A percentile compares a stretch with the other conserved stretches of the same genome.
Conservation (phyloP, 129 eudicot species). For the Sambucus nigra region DNA sequence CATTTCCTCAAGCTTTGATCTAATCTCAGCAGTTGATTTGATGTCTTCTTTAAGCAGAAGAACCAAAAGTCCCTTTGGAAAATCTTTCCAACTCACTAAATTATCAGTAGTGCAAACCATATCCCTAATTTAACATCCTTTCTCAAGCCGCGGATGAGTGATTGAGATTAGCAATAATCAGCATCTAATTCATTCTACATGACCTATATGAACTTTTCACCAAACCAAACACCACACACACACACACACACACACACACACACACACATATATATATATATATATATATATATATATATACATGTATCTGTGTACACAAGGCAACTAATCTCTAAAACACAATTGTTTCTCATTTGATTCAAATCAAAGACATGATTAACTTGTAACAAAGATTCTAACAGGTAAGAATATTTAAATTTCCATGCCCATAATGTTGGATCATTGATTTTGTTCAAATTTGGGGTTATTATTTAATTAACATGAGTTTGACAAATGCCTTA, state of each 20-base stretch:
- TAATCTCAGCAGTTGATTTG: slow-evolving; percentile 51
- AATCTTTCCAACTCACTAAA: slow-evolving; percentile 65
- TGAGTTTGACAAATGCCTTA: too few species aligned
- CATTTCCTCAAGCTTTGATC: slow-evolving; percentile 67
- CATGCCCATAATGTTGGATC: too few species aligned
- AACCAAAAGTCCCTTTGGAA: slow-evolving; percentile 82
- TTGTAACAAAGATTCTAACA: too few species aligned
- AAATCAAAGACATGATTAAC: neutral
- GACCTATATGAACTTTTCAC: slow-evolving; percentile 3
- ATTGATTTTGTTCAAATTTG: too few species aligned
- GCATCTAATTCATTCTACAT: slow-evolving; percentile 23
- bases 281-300: too few species aligned
- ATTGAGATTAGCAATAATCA: slow-evolving; percentile 15
- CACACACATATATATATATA: too few species aligned
- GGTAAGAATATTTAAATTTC: too few species aligned
- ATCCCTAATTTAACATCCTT: slow-evolving; percentile 53
- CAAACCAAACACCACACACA: too few species aligned
- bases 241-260: too few species aligned
- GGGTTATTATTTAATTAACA: too few species aligned
- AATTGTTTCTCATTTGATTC: slow-evolving; percentile 1
- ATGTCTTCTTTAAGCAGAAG: slow-evolving; percentile 57
- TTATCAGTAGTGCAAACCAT: slow-evolving; percentile 77
- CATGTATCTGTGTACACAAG: too few species aligned
- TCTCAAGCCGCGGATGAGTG: slow-evolving; percentile 14
- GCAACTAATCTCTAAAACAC: too few species aligned